Evolutionary conservation across 345 rosid species (phyloP).

Genomic region (Cardamine chenopodiifolia): DNA sequence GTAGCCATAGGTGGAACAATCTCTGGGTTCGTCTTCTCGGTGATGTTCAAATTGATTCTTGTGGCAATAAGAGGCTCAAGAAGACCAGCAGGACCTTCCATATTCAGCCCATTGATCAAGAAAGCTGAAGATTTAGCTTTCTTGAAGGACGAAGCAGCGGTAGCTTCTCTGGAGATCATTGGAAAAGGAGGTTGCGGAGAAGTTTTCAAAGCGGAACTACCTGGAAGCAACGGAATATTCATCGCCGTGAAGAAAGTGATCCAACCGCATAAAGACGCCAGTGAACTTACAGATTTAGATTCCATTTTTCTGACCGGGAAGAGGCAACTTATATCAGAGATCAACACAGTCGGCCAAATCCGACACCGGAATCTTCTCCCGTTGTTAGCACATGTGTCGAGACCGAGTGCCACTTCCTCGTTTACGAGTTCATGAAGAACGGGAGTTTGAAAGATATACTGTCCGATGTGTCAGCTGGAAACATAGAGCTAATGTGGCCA

Average conservation of each 20-base stretch:
- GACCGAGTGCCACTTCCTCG: slow-evolving; percentile 76
- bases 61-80: slow-evolving; percentile 54
- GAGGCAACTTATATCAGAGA: slow-evolving; percentile 85
- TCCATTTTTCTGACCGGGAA: slow-evolving; percentile 60
- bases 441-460: slow-evolving; percentile 79
- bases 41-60: slow-evolving; percentile 60
- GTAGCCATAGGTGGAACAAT: slow-evolving; percentile 68
- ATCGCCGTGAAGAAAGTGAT: slow-evolving; percentile 77
- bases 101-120: slow-evolving; percentile 80
- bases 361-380: slow-evolving; percentile 84
- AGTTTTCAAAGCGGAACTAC: slow-evolving; percentile 79
- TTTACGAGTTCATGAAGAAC: slow-evolving; percentile 90
- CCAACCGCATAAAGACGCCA: slow-evolving; percentile 73
- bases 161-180: slow-evolving; percentile 56
- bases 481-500: slow-evolving; percentile 64
- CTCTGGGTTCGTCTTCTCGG: slow-evolving; percentile 67
- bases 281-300: slow-evolving; percentile 71
- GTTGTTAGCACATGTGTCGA: slow-evolving; percentile 71
- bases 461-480: slow-evolving; percentile 52
- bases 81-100: slow-evolving; percentile 56
- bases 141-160: slow-evolving; percentile 70
- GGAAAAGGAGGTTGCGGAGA: slow-evolving; percentile 95
- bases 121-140: slow-evolving; percentile 78
- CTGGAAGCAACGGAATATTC: slow-evolving; percentile 64
- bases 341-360: slow-evolving; percentile 76